Evolutionary conservation across 768 basidiomycete genomes (phyloP).

Genomic region (Termitomyces eurrhizus): DNA sequence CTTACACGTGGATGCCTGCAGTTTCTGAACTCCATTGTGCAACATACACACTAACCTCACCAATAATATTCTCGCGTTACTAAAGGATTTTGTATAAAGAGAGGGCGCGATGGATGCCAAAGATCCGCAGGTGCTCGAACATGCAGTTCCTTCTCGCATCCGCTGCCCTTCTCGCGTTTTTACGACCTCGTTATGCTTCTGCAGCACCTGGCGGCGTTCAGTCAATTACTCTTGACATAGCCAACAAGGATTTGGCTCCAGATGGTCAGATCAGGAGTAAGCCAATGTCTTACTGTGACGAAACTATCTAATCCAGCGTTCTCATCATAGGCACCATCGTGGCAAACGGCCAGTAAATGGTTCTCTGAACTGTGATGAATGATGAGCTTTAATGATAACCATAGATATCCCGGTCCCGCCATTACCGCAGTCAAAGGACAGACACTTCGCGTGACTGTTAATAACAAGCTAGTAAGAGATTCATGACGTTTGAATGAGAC

Average conservation of each 20-base stretch:
- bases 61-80: slow-evolving; percentile 5
- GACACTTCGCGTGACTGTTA: slow-evolving; percentile 37
- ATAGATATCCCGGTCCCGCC: slow-evolving; percentile 41
- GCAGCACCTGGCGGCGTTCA: slow-evolving; percentile 13
- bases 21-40: background rate
- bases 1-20: background rate
- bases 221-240: slow-evolving; percentile 30
- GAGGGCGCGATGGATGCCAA: background rate
- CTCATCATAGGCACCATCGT: slow-evolving; percentile 17
- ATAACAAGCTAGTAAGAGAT: slow-evolving; percentile 34
- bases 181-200: slow-evolving; percentile 11
- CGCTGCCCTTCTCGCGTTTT: slow-evolving; percentile 16
- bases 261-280: slow-evolving; percentile 35
- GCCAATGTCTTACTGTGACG: background rate
- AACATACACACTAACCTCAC: background rate
- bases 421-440: slow-evolving; percentile 41
- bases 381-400: background rate
- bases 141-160: slow-evolving; percentile 21
- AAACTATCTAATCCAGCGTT: background rate
- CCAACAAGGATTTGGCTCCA: slow-evolving; percentile 37
- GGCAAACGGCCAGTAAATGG: slow-evolving; percentile 21
- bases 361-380: background rate
- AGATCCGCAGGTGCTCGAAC: slow-evolving; percentile 10
- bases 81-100: slow-evolving; percentile 9
- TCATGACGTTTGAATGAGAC: background rate